These are phyloP conservation scores for Penicillium dipodomyicola DNA, from an alignment of 495 filamentous ascomycete genomes.

Conservation along the genomic window DNA sequence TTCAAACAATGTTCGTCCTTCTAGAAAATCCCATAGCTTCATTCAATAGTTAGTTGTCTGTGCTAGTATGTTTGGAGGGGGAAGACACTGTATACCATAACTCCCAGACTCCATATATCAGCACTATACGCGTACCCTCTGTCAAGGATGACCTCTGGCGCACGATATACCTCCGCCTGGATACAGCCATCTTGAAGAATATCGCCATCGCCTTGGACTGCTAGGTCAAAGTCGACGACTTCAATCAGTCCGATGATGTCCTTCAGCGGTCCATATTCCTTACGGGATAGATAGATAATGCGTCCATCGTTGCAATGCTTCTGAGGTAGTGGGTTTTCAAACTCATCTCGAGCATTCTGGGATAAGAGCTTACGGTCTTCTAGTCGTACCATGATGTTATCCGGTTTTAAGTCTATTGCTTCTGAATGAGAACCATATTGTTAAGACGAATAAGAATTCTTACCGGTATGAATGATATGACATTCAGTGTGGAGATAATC, in stretches of 20 bases:
- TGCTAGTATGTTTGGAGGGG: not conserved
- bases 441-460: constrained; percentile 7
- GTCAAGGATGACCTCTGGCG: constrained; percentile 46
- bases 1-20: constrained; percentile 29
- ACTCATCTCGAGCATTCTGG: constrained; percentile 23
- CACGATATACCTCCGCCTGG: constrained; percentile 40
- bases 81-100: constrained; percentile 29
- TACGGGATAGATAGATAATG: constrained; percentile 22
- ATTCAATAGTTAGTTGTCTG: constrained; percentile 3
- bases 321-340: constrained; percentile 19
- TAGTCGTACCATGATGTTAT: constrained; percentile 22
- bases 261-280: constrained; percentile 14
- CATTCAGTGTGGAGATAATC: constrained; percentile 20
- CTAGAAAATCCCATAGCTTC: constrained; percentile 39
- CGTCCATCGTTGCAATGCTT: constrained; percentile 18
- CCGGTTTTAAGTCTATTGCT: constrained; percentile 7
- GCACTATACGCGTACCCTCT: constrained; percentile 37
- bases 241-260: constrained; percentile 15
- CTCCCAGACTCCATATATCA: constrained; percentile 48
- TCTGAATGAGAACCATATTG: constrained; percentile 9
- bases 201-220: constrained; percentile 29
- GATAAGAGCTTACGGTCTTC: constrained; percentile 23
- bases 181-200: constrained; percentile 32
- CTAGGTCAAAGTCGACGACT: constrained; percentile 25
- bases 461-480: constrained; percentile 19